These are phyloP conservation scores for Cladophialophora carrionii DNA, from an alignment of 2,329 filamentous ascomycete genomes.

Conservation along the genomic window DNA sequence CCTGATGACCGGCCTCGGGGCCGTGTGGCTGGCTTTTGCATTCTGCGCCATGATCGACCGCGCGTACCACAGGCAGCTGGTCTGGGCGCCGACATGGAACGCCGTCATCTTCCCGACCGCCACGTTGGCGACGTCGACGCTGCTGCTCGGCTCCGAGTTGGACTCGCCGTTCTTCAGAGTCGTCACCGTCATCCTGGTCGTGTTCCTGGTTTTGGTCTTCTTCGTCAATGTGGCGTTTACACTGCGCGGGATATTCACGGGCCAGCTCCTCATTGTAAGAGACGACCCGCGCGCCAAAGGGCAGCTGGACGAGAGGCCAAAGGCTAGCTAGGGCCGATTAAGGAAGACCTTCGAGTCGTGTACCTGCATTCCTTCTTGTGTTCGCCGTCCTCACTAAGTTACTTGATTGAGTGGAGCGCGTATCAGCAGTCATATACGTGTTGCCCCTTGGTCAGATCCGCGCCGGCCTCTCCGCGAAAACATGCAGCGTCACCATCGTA, in stretches of 20 bases:
- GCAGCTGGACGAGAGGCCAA: conserved; percentile 11
- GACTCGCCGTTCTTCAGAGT: conserved; percentile 47
- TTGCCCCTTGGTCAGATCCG: conserved; percentile 37
- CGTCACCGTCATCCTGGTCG: conserved; percentile 45
- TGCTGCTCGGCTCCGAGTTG: conserved; percentile 46
- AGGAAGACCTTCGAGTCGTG: not conserved
- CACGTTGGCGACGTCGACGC: conserved; percentile 32
- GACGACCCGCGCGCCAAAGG: conserved; percentile 28
- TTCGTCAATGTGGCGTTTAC: conserved; percentile 43
- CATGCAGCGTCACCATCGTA: conserved; percentile 41
- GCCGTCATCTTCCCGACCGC: conserved; percentile 35
- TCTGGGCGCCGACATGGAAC: conserved; percentile 34
- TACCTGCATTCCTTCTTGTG: not conserved
- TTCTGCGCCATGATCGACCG: conserved; percentile 35
- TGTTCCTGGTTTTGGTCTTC: conserved; percentile 45
- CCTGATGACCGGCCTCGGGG: conserved; percentile 47
- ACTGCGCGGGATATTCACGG: conserved; percentile 41
- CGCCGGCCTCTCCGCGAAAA: conserved; percentile 42
- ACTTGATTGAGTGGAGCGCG: not conserved
- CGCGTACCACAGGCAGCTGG: conserved; percentile 22
- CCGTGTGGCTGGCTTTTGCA: conserved; percentile 51
- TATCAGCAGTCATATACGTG: not conserved
- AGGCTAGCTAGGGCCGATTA: conserved; percentile 10
- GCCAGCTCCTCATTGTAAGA: conserved; percentile 39
- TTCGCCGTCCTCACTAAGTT: not conserved